Percentiles rank a stretch among this genome's conserved stretches.
Evolutionary conservation across 1,284 basidiomycete species (phyloP).

Genomic region (Athelia sp.): DNA sequence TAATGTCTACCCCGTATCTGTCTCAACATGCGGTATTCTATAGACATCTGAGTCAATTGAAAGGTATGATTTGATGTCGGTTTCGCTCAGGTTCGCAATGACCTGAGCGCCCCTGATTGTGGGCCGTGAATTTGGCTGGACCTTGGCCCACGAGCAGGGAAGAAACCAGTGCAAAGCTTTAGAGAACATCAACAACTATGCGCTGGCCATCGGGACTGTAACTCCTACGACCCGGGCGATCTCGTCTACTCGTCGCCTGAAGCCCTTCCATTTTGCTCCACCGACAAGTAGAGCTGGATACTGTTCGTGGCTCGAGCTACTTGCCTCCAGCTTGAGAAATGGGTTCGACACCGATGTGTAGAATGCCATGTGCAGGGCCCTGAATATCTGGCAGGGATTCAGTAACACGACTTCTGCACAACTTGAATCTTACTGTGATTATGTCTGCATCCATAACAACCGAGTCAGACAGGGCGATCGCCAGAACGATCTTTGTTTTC

Average conservation of each 20-base stretch:
- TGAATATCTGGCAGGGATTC: constrained; percentile 57
- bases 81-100: constrained; percentile 27
- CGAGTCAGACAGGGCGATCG: constrained; percentile 69
- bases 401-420: neutral
- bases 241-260: constrained; percentile 67
- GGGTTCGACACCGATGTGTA: constrained; percentile 74
- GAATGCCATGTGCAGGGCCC: constrained; percentile 77
- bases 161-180: neutral
- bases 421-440: constrained; percentile 42
- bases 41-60: constrained; percentile 71
- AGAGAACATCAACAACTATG: constrained; percentile 2
- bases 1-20: constrained; percentile 85
- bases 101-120: constrained; percentile 3
- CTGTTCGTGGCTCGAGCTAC: constrained; percentile 46
- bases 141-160: constrained; percentile 7
- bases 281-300: constrained; percentile 53
- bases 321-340: constrained; percentile 58
- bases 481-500: constrained; percentile 76
- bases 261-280: constrained; percentile 61
- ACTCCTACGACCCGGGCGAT: constrained; percentile 50
- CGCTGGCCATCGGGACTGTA: constrained; percentile 3
- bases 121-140: constrained; percentile 6
- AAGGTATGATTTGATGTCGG: constrained; percentile 59
- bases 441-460: constrained; percentile 75
- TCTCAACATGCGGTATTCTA: constrained; percentile 65